phyloP scores from a whole-genome alignment of 2,329 filamentous ascomycete genomes.

The Curvularia spicifera region DNA sequence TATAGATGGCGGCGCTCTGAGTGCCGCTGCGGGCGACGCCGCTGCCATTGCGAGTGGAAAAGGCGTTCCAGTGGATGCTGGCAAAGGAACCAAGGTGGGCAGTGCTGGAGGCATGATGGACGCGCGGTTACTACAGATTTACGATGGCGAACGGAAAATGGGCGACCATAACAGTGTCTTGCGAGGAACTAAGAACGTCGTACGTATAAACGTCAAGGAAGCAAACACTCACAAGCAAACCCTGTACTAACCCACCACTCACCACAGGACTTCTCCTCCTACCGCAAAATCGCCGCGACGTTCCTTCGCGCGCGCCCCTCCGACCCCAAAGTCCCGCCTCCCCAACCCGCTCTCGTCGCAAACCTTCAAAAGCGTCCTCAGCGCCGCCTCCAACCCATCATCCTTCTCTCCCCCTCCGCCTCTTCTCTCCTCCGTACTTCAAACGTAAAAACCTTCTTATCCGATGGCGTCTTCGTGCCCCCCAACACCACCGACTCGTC shows the following conservation, averaged over 20 bases:
- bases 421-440: constrained; percentile 93
- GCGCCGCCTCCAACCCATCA: constrained; percentile 74
- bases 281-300: constrained; percentile 81
- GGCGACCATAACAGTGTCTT: constrained; percentile 90
- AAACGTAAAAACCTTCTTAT: constrained; percentile 94
- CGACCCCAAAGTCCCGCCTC: constrained; percentile 46
- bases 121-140: constrained; percentile 83
- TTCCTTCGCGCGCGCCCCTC: constrained; percentile 68
- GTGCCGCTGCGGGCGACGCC: constrained; percentile 57
- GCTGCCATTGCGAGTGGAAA: constrained; percentile 60
- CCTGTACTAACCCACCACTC: constrained; percentile 13
- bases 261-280: constrained; percentile 85
- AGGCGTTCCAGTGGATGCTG: constrained; percentile 48
- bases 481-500: constrained; percentile 68
- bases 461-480: constrained; percentile 80
- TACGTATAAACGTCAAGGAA: constrained; percentile 53
- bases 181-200: constrained; percentile 85
- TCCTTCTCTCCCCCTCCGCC: constrained; percentile 93
- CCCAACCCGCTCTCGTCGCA: constrained; percentile 47
- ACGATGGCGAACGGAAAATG: constrained; percentile 88
- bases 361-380: constrained; percentile 50
- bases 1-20: constrained; percentile 66
- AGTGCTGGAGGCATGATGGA: constrained; percentile 62
- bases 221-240: too few relatives aligned
- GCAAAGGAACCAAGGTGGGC: constrained; percentile 47